Conservation (phyloP, 108 stramenopile species). For the Seminavis robusta region DNA sequence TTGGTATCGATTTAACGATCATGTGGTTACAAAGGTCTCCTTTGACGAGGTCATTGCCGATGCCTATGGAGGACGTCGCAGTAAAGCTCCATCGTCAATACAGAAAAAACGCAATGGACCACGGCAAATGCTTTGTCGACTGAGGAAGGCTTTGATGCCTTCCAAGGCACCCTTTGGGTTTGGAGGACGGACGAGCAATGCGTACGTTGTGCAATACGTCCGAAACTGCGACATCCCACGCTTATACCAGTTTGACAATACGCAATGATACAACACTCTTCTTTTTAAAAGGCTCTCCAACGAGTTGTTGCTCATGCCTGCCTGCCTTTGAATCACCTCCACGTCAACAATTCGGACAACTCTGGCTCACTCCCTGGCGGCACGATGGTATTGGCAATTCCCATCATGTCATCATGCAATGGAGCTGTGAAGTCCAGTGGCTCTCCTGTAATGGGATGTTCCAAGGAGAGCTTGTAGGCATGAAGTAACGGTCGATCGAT, state of each 20-base stretch:
- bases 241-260: conserved; percentile 26
- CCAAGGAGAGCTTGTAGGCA: conserved; percentile 77
- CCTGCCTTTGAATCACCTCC: neutral
- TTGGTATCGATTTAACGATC: conserved; percentile 87
- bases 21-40: conserved; percentile 51
- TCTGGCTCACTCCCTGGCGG: conserved; percentile 46
- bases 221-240: conserved; percentile 50
- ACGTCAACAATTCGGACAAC: conserved; percentile 23
- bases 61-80: conserved; percentile 47
- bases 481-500: conserved; percentile 88
- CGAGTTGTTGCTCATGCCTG: too few species aligned
- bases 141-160: conserved; percentile 13
- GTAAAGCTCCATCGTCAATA: conserved; percentile 4
- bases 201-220: conserved; percentile 82
- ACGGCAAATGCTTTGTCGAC: conserved; percentile 8
- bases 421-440: conserved; percentile 77
- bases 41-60: conserved; percentile 60
- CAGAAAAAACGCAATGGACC: conserved; percentile 4
- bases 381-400: conserved; percentile 65
- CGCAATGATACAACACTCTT: conserved; percentile 9
- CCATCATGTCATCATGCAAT: conserved; percentile 79
- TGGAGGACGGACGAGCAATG: conserved; percentile 68
- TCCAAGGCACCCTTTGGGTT: conserved; percentile 44
- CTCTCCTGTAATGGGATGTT: conserved; percentile 89
- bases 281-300: neutral